Evolutionary conservation across 1,139 yeast species (phyloP), one percentile per base, ranked within the genome.

Genomic region (Hemisphaericaspora xylofermentans): DNA sequence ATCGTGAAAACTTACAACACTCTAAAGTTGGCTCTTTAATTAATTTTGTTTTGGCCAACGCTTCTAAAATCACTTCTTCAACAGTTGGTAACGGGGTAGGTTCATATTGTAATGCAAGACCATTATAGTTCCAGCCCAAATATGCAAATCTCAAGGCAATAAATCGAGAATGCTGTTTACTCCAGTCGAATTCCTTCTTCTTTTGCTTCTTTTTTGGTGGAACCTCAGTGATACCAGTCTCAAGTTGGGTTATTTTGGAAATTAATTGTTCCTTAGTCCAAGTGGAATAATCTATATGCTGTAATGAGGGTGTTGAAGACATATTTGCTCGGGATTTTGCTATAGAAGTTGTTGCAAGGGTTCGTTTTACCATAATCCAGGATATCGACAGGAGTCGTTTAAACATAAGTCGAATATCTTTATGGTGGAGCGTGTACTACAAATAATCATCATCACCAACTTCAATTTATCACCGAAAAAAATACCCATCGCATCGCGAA

Each of bases 121-220:
- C 99, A 54, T 85, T 88, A 60, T 91, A 93, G 54, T 86, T 79
- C 96, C 96, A 89, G 13, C 98, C 97, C 30, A 88, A 60, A 59
- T 93, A 93, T 0, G 96, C 86, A 66, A 93, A 93, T 49, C 78
- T 70, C 27, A 93, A 58, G 0, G 96, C 98, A 16, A 93, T 75
- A 50, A 79, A 80, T 40, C 98, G 66, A 5, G 80, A 80, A n/a
- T 71, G 55, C 54, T 80, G 81, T 47, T 79, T 82, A 16, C 80
- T 66, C 55, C 87, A 88, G 53, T 88, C 95, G 58, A 91, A 80
- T 19, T 58, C 63, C 56, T 76, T 82, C 41, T 61, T 60, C 48
- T 60, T 57, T 42, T 44, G 42, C 22, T 35, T 37, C 36, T 36
- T 32, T 19, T 10, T 15, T 13, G 13, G 29, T 30, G 14, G 28